A percentile compares a stretch with the other conserved stretches of the same genome.
Conservation (phyloP, 441 rosid genomes). For the Syzygium malaccense region DNA sequence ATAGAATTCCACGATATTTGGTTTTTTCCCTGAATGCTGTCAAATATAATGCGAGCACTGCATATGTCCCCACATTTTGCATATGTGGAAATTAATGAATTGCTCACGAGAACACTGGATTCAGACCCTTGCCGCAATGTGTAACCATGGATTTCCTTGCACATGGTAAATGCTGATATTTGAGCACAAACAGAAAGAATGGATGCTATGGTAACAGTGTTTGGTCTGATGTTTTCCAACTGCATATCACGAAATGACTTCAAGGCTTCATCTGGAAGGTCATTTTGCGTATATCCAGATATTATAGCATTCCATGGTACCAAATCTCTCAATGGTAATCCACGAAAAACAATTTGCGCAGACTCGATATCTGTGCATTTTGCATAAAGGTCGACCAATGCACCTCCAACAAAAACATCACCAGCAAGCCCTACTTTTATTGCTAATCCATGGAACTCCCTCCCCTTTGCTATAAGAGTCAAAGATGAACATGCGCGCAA, state of each 20-base stretch:
- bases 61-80: constrained; percentile 33
- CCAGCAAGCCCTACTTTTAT: constrained; percentile 18
- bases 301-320: constrained; percentile 37
- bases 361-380: constrained; percentile 25
- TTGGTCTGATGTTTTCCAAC: constrained; percentile 25
- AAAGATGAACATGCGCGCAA: constrained; percentile 31
- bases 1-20: constrained; percentile 27
- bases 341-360: constrained; percentile 17
- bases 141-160: constrained; percentile 37
- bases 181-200: constrained; percentile 27
- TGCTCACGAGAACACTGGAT: constrained; percentile 23
- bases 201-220: constrained; percentile 24
- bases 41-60: constrained; percentile 18
- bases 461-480: constrained; percentile 18
- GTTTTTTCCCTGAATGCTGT: constrained; percentile 16
- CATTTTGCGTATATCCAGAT: constrained; percentile 29
- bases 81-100: constrained; percentile 29
- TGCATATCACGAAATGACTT: constrained; percentile 23
- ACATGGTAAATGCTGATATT: constrained; percentile 17
- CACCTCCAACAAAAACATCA: constrained; percentile 26
- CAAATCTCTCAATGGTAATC: constrained; percentile 24
- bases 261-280: constrained; percentile 17
- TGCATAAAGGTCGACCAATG: constrained; percentile 35
- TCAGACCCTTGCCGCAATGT: constrained; percentile 23
- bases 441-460: constrained; percentile 29